These are phyloP conservation scores for Omphalotus olearius DNA, from an alignment of 1,284 basidiomycete genomes.

Conservation along the genomic window DNA sequence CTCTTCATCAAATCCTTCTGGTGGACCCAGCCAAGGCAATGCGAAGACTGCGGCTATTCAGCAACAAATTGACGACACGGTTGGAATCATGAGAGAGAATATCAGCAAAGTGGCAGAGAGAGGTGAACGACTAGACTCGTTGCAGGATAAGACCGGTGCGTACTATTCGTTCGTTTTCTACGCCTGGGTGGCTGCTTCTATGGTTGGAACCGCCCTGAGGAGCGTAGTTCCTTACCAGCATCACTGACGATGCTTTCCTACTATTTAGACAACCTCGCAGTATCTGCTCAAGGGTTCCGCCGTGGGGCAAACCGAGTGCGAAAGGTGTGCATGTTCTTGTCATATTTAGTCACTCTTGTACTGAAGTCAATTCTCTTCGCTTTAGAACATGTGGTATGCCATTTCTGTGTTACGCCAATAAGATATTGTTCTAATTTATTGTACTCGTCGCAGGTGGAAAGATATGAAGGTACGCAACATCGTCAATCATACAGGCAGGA, in stretches of 20 bases:
- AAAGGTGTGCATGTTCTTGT: constrained; percentile 43
- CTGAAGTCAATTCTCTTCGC: constrained; percentile 1
- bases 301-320: constrained; percentile 95
- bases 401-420: constrained; percentile 6
- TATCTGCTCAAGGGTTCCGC: constrained; percentile 98
- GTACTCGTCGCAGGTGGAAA: constrained; percentile 71
- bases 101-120: constrained; percentile 95
- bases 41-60: constrained; percentile 91
- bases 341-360: not conserved
- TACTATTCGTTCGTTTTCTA: not conserved
- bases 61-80: constrained; percentile 91
- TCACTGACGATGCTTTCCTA: not conserved
- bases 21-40: constrained; percentile 49
- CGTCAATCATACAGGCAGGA: not conserved
- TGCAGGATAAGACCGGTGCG: constrained; percentile 94
- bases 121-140: constrained; percentile 88
- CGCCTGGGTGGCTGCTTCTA: not conserved
- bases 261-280: constrained; percentile 84
- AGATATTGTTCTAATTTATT: constrained; percentile 9
- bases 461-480: constrained; percentile 80
- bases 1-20: constrained; percentile 54
- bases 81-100: constrained; percentile 97
- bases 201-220: not conserved
- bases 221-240: too few relatives aligned
- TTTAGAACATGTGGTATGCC: constrained; percentile 81